phyloP scores from a whole-genome alignment of 2,329 filamentous ascomycete genomes.

The Onygena corvina region DNA sequence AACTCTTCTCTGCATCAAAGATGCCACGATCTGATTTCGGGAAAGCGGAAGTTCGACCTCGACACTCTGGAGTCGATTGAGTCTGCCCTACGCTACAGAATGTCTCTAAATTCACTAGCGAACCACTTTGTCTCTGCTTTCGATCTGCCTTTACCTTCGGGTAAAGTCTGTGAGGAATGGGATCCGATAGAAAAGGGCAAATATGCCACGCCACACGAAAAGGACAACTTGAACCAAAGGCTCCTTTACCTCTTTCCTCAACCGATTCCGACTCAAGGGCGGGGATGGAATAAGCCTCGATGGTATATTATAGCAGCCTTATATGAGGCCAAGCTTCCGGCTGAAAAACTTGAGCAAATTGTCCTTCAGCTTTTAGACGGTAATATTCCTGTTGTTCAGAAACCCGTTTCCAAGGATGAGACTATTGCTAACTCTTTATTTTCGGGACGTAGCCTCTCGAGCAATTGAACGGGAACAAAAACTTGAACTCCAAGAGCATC shows the following conservation, averaged over 20 bases:
- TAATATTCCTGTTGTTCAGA: background rate
- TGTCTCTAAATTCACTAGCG: background rate
- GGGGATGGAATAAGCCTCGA: background rate
- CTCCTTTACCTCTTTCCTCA: background rate
- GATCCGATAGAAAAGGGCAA: background rate
- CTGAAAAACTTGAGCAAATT: background rate
- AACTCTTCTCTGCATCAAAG: conserved; percentile 1
- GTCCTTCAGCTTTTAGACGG: background rate
- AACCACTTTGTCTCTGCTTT: background rate
- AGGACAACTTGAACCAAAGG: background rate
- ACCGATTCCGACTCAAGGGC: background rate
- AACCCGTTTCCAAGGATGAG: no score
- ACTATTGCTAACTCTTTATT: no score
- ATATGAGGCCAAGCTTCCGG: background rate
- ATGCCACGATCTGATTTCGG: background rate
- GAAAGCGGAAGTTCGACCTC: background rate
- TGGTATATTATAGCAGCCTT: background rate
- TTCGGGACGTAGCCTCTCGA: background rate
- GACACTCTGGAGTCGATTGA: background rate
- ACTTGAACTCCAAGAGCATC: background rate
- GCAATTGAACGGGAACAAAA: background rate
- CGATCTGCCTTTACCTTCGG: background rate
- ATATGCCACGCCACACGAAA: background rate
- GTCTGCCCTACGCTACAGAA: background rate
- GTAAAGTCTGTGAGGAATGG: background rate